Base-by-base conservation (phyloP, 139 green algal species). In the Chlamydomonas incerta region DNA sequence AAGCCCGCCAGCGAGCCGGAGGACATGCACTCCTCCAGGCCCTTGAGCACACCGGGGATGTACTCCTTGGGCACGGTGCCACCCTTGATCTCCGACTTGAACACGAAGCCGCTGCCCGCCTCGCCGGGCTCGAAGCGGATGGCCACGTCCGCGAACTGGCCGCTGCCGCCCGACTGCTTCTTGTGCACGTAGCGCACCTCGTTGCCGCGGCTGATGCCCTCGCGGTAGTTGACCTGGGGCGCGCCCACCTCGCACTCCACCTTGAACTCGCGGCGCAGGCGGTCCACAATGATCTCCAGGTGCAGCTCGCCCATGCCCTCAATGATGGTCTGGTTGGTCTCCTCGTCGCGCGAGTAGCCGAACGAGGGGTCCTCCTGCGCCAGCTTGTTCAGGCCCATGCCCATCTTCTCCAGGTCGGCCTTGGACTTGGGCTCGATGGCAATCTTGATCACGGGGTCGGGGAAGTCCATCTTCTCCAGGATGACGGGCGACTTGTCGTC, bases 291-390 rank as follows among this genome's bases (percentile, higher is more conserved):
- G 89, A 99, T 99, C 87, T 99, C 97, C 89, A 99, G 87, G 93
- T 99, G 98, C 83, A 99, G 97, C 93, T 99, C 97, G 50, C 98
- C 98, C 98, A 99, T 99, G 89, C 98, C 98, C 93, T 99, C 96
- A 79, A 99, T 99, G 34, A 99, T 86, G 37, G 93, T 97, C 92
- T 98, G 92, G 93, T 97, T 98, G 89, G 96, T 99, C 93, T 99
- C 97, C 66, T 99, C 96, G 82, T 99, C 97, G 47, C 98, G 93
- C 24, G 92, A 91, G 91, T 95, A 99, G 91, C 94, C 89, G 95
- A 99, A 99, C 24, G 96, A 98, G 69, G 98, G 98, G 91, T 99
- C 97, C 94, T 99, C 98, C 91, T 98, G 94, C 1, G 96, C 96
- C 73, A 99, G 95, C 95, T 99, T 99, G 93, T 96, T 96, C 58